Evolutionary conservation across 208 protist genomes (phyloP), one percentile per base, ranked within the genome.

Genomic region (Giardia muris): DNA sequence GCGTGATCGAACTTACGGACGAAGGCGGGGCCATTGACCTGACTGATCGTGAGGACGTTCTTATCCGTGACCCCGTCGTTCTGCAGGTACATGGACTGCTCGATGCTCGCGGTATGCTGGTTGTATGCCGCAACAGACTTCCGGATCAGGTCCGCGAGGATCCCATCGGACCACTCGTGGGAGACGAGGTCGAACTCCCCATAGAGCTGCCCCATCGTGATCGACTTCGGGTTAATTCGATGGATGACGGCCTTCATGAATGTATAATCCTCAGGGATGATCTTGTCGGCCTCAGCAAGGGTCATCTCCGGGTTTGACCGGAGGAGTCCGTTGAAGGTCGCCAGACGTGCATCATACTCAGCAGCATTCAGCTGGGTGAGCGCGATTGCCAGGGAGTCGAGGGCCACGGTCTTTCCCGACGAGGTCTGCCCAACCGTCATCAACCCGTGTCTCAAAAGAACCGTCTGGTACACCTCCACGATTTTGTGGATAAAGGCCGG

Each of bases 21-120:
- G 98, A 97, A 98, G 97, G 93, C 97, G 98, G 94, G 98, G 97
- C 95, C 98, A 98, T 97, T 97, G 98, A 94, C 98, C 98, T 76
- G 97, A 96, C 94, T 98, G 97, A 90, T 47, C 1, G 87, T 90
- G 2, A 47, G 2, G 19, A 43, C 45, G 19, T 89, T 4, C 4
- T 43, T 43, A 43, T 45, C 4, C 39, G 42, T 43, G 42, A 45
- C 4, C n/a, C 86, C 42, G 42, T 89, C 86, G 42, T 89, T 89
- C 19, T 76, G 57, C 57, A 76, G 30, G 30, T 89, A 89, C 19
- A 89, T 89, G n/a, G n/a, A 47, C 45, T 90, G 44, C 4, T 90
- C 87, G 48, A 47, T 2, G 19, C 45, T 67, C 46, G 44, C 45
- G 4, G 4, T 47, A 90, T 90, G 87, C 87, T 44, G n/a, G 48